Percentiles rank a stretch among this genome's conserved stretches.
These are phyloP conservation scores for Geotrichum histeridarum DNA, from an alignment of 1,139 yeast genomes.

Conservation along the genomic window DNA sequence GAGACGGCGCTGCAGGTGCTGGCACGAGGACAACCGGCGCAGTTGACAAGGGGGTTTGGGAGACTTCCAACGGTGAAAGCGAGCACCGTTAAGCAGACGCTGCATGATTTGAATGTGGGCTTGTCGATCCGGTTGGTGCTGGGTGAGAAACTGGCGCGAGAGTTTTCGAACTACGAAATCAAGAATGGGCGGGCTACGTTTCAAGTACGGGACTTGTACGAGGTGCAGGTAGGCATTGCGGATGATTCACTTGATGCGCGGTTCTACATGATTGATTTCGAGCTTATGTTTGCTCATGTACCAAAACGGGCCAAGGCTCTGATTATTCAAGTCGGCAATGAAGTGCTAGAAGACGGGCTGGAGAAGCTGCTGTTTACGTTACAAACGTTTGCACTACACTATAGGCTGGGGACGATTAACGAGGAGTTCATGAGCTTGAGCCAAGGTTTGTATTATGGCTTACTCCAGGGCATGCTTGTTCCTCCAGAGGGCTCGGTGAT, in stretches of 20 bases:
- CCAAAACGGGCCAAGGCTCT: background rate
- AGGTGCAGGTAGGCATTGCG: background rate
- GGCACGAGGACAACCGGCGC: background rate
- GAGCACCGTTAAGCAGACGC: background rate
- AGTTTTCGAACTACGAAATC: background rate
- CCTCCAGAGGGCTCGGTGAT: no score
- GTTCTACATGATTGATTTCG: background rate
- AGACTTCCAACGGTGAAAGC: background rate
- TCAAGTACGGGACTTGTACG: background rate
- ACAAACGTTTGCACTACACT: background rate
- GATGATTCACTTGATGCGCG: background rate
- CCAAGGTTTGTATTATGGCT: no score
- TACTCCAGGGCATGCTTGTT: no score
- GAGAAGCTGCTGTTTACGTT: background rate
- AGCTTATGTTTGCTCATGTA: background rate
- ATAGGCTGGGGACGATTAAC: no score
- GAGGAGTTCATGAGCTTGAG: no score
- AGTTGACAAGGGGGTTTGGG: background rate
- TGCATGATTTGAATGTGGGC: conserved; percentile 40
- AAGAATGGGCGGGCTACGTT: background rate
- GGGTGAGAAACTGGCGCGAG: background rate
- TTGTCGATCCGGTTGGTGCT: conserved; percentile 55
- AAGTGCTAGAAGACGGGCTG: no score
- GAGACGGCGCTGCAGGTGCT: background rate
- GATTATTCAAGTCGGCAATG: no score